Evolutionary conservation across 805 yeast species (phyloP).

Genomic region (Ogataea ganodermae): DNA sequence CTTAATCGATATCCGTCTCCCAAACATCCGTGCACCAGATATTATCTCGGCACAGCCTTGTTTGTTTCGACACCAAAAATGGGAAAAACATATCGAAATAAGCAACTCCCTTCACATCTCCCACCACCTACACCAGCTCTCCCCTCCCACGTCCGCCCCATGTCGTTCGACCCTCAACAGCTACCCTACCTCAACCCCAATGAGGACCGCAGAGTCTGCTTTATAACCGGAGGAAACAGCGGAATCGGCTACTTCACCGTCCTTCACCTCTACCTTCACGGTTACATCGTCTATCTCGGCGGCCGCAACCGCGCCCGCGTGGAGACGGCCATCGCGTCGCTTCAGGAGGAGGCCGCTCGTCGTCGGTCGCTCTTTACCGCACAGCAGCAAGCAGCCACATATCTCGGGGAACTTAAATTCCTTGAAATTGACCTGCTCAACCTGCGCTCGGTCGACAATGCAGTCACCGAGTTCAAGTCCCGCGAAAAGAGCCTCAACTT

Average conservation of each 20-base stretch:
- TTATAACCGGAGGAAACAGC: conserved; percentile 79
- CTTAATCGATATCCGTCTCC: no score
- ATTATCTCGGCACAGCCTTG: no score
- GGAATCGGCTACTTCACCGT: conserved; percentile 82
- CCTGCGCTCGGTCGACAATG: conserved; percentile 47
- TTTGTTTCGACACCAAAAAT: no score
- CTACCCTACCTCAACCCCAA: conserved; percentile 65
- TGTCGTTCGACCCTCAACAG: conserved; percentile 42
- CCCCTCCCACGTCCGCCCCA: neutral
- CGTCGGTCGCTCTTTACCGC: conserved; percentile 28
- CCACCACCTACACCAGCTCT: neutral
- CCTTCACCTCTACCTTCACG: conserved; percentile 75
- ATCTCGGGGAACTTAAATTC: conserved; percentile 52
- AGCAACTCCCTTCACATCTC: neutral
- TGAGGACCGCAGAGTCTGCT: conserved; percentile 58
- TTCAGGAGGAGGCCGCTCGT: conserved; percentile 53
- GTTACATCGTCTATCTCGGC: conserved; percentile 71
- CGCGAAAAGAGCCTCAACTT: conserved; percentile 57
- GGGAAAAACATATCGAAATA: no score
- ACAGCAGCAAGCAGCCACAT: conserved; percentile 26
- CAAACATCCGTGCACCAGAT: no score
- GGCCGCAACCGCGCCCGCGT: conserved; percentile 65
- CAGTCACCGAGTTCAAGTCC: conserved; percentile 47
- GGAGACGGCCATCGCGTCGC: conserved; percentile 54
- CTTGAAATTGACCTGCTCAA: conserved; percentile 58